Percentiles rank a stretch among this genome's conserved stretches.
Conservation (phyloP, 495 filamentous ascomycete genomes). For the Penicillium argentinense region DNA sequence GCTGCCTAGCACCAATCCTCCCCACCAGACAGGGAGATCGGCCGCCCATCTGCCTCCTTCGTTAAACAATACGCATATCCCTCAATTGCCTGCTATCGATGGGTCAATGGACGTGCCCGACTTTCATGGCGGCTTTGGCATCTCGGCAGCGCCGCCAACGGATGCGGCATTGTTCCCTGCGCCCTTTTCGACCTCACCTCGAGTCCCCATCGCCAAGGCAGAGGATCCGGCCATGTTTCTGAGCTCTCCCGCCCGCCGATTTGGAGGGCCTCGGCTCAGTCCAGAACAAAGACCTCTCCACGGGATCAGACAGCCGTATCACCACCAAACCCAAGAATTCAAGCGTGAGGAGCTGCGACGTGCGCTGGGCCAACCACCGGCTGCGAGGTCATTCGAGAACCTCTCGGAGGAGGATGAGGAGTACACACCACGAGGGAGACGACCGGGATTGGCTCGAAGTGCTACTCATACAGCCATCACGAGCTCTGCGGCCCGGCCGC, state of each 20-base stretch:
- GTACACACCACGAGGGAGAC: constrained; percentile 42
- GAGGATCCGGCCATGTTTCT: constrained; percentile 59
- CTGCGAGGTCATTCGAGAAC: constrained; percentile 11
- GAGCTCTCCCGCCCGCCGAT: constrained; percentile 50
- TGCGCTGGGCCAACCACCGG: constrained; percentile 19
- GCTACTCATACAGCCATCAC: constrained; percentile 44
- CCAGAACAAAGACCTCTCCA: constrained; percentile 32
- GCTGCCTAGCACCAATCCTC: constrained; percentile 8
- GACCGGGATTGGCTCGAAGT: constrained; percentile 61
- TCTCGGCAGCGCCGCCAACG: constrained; percentile 31
- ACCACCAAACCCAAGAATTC: constrained; percentile 58
- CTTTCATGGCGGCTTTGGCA: constrained; percentile 32
- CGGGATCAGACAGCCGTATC: constrained; percentile 52
- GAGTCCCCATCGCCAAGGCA: constrained; percentile 36
- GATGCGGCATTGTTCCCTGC: constrained; percentile 47
- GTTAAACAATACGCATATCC: constrained; percentile 25
- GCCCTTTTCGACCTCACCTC: constrained; percentile 49
- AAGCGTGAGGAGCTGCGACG: constrained; percentile 52
- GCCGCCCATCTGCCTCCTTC: constrained; percentile 3
- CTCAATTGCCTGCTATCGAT: constrained; percentile 42
- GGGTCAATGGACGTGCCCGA: constrained; percentile 41
- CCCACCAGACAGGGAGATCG: constrained; percentile 4
- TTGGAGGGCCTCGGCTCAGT: constrained; percentile 42
- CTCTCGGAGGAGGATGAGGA: constrained; percentile 44
- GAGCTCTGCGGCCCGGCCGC: constrained; percentile 27